These are phyloP conservation scores for Chaetomium olivaceum DNA, from an alignment of 2,329 filamentous ascomycete species.

Conservation along the genomic window DNA sequence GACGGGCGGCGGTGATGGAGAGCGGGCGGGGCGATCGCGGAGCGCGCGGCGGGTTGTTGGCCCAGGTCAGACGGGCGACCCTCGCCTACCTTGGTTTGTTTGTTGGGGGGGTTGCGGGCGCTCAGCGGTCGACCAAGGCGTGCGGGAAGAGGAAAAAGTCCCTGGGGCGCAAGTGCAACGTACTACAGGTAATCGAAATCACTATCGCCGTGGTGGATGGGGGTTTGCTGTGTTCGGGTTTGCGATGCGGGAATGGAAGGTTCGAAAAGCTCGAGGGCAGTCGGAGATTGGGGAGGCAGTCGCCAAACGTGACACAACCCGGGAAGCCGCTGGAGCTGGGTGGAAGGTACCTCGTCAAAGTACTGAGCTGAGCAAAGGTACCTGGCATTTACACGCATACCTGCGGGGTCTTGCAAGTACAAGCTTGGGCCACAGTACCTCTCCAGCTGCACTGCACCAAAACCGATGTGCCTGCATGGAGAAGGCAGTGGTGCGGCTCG, in stretches of 20 bases:
- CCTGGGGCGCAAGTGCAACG: conserved; percentile 9
- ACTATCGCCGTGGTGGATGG: conserved; percentile 14
- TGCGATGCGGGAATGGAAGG: conserved; percentile 25
- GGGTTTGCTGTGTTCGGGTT: conserved; percentile 15
- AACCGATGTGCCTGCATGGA: conserved; percentile 1
- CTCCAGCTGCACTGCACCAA: conserved; percentile 8
- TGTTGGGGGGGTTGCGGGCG: conserved; percentile 18
- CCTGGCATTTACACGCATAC: not conserved
- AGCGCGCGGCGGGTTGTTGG: conserved; percentile 30
- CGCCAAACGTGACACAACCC: conserved; percentile 32
- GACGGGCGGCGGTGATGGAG: conserved; percentile 21
- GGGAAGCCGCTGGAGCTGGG: conserved; percentile 19
- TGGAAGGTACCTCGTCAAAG: conserved; percentile 24
- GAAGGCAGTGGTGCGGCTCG: conserved; percentile 20
- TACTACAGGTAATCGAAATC: conserved; percentile 8
- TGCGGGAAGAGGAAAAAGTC: conserved; percentile 7
- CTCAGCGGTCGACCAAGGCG: conserved; percentile 25
- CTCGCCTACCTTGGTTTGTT: conserved; percentile 21
- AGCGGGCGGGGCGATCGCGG: conserved; percentile 26
- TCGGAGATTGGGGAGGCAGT: conserved; percentile 27
- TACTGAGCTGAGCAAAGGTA: conserved; percentile 12
- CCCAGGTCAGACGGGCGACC: conserved; percentile 20
- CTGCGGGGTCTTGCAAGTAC: not conserved
- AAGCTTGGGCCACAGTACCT: conserved; percentile 12
- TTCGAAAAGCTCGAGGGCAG: conserved; percentile 23